Evolutionary conservation across 306 rosid species (phyloP).

Genomic region (Vicia faba): DNA sequence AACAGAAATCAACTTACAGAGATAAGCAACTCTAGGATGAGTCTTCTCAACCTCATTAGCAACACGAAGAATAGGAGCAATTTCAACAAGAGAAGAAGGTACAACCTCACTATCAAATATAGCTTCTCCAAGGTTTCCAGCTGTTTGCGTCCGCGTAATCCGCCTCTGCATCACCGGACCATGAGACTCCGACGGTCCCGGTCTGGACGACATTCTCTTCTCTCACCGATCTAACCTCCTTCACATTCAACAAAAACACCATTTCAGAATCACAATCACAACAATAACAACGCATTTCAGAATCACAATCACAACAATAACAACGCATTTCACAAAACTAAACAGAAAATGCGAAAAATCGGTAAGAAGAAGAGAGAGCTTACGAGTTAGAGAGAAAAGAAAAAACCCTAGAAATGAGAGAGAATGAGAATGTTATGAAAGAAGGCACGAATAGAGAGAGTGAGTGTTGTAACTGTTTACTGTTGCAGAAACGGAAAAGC

Average conservation of each 20-base stretch:
- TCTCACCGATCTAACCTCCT: background rate
- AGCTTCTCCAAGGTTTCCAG: conserved; percentile 89
- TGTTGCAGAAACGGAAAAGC: background rate
- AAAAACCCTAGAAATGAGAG: background rate
- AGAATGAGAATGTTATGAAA: background rate
- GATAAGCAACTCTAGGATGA: conserved; percentile 95
- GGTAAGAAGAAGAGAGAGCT: background rate
- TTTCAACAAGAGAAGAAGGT: conserved; percentile 89
- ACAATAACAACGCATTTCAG: too few species aligned
- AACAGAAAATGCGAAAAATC: background rate
- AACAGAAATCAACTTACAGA: conserved; percentile 56
- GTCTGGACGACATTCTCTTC: conserved; percentile 62
- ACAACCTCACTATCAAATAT: conserved; percentile 88
- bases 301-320: background rate
- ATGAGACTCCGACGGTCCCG: conserved; percentile 57
- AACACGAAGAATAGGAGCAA: conserved; percentile 96
- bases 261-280: background rate
- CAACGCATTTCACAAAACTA: background rate
- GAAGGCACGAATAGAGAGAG: conserved; percentile 2
- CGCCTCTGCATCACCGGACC: conserved; percentile 69
- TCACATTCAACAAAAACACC: background rate
- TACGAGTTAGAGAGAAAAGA: background rate
- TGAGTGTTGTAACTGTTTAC: conserved; percentile 1
- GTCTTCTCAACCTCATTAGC: conserved; percentile 95
- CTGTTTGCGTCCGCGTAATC: conserved; percentile 83